Base-by-base conservation (phyloP, 768 basidiomycete species). In the Boletus patriciae region DNA sequence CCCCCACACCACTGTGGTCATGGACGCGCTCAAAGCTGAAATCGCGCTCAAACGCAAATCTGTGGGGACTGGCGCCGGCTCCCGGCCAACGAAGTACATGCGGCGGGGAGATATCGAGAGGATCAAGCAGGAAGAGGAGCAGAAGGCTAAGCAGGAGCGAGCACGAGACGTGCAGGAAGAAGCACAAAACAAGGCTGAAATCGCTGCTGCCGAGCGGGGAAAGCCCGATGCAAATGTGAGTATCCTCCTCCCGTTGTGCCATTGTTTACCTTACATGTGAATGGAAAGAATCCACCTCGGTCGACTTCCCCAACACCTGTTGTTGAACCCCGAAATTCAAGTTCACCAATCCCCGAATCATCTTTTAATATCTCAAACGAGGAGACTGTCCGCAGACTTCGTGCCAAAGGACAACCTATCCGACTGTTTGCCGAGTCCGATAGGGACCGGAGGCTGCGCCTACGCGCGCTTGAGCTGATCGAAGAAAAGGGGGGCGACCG, bases 341-440 rank as follows among this genome's bases (percentile, higher is more conserved):
- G 74, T 47, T 74, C 76, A 56, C 83, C 74, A 48, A 72, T 33
- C 70, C 68, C 72, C 0, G 70, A 74, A 29, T 70, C 74, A 1
- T 65, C 72, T 6, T 98, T 95, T 77, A 94, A 94, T 67, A 88
- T 98, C 52, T 92, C 95, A 3, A 92, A 94, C 54, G 90, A 94
- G 58, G 97, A 99, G 66, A 92, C 90, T 13, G 79, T 94, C 54
- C 87, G 92, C 10, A 84, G 97, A 21, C 83, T 99, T 15, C 87
- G 97, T 45, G 78, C 83, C 25, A 96, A 97, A 69, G 93, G 91
- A 23, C 95, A 98, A 69, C 97, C 97, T 5, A 90, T 98, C 59
- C 84, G 94, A 29, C 77, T 99, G 10, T 99, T 99, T 67, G 97
- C 87, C 33, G 97, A 99, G 71, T 85, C 87, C 0, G 97, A 99